Evolutionary conservation across 2,329 filamentous ascomycete genomes (phyloP).

Genomic region (Monilinia vaccinii-corymbosi): DNA sequence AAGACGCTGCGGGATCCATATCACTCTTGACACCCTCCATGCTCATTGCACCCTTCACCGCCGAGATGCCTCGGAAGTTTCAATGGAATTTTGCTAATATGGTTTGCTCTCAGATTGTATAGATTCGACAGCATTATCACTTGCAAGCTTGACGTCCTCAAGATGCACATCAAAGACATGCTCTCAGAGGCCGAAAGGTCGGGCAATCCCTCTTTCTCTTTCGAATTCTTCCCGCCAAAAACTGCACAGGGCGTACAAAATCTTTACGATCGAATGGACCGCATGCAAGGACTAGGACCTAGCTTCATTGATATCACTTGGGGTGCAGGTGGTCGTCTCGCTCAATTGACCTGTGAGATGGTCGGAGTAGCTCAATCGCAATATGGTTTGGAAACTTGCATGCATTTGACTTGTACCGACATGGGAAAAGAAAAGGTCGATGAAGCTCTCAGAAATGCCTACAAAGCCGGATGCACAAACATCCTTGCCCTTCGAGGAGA

Average conservation of each 20-base stretch:
- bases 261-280: slow-evolving; percentile 98
- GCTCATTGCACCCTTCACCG: neutral
- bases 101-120: slow-evolving; percentile 8
- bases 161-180: slow-evolving; percentile 94
- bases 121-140: neutral
- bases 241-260: slow-evolving; percentile 97
- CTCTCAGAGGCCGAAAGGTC: slow-evolving; percentile 71
- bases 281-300: slow-evolving; percentile 90
- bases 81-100: slow-evolving; percentile 5
- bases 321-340: slow-evolving; percentile 88
- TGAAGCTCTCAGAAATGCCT: slow-evolving; percentile 75
- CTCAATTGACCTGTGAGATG: slow-evolving; percentile 94
- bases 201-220: slow-evolving; percentile 85
- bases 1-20: neutral
- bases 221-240: slow-evolving; percentile 99
- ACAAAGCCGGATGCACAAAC: slow-evolving; percentile 94
- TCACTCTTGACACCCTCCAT: neutral
- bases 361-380: slow-evolving; percentile 90
- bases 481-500: slow-evolving; percentile 91
- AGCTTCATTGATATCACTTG: slow-evolving; percentile 98
- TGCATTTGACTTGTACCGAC: slow-evolving; percentile 98
- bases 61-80: neutral
- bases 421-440: slow-evolving; percentile 93
- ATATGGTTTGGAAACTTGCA: slow-evolving; percentile 94
- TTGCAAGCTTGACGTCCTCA: slow-evolving; percentile 30